These are phyloP conservation scores for Fusarium sp. DNA, from an alignment of 2,329 filamentous ascomycete genomes.

Conservation along the genomic window DNA sequence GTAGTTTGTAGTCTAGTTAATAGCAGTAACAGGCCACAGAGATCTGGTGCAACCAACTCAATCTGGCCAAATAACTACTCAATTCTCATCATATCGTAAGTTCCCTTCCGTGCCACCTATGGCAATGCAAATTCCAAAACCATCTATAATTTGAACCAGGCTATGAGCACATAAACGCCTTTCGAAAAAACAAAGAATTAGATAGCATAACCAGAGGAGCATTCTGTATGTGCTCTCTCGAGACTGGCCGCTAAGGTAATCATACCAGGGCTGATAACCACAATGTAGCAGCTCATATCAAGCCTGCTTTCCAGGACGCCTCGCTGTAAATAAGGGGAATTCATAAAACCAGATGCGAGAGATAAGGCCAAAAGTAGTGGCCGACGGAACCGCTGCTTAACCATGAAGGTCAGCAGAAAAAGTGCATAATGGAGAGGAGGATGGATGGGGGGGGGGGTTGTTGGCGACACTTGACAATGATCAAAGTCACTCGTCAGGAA, in stretches of 20 bases:
- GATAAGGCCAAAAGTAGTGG: neutral
- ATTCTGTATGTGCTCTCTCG: neutral
- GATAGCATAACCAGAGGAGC: neutral
- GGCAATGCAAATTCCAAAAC: constrained; percentile 21
- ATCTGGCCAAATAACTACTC: constrained; percentile 3
- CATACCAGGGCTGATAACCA: constrained; percentile 2
- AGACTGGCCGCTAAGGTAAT: neutral
- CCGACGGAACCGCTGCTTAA: neutral
- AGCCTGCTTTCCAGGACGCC: constrained; percentile 38
- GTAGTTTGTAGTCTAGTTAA: constrained; percentile 10
- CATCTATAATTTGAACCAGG: constrained; percentile 18
- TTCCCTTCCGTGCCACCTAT: constrained; percentile 17
- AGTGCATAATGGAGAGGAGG: constrained; percentile 8
- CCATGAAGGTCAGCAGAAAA: neutral
- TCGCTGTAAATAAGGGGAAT: constrained; percentile 33
- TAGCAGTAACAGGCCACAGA: neutral
- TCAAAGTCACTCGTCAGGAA: constrained; percentile 19
- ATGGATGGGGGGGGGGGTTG: constrained; percentile 15
- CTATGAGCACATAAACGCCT: constrained; percentile 15
- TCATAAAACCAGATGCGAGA: constrained; percentile 1
- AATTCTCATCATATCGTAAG: constrained; percentile 27
- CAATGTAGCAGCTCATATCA: constrained; percentile 20
- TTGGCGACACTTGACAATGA: constrained; percentile 12
- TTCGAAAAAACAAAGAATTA: constrained; percentile 16
- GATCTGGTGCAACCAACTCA: neutral